phyloP scores from a whole-genome alignment of 371 early-diverging fungal species.

The Ordospora colligata region DNA sequence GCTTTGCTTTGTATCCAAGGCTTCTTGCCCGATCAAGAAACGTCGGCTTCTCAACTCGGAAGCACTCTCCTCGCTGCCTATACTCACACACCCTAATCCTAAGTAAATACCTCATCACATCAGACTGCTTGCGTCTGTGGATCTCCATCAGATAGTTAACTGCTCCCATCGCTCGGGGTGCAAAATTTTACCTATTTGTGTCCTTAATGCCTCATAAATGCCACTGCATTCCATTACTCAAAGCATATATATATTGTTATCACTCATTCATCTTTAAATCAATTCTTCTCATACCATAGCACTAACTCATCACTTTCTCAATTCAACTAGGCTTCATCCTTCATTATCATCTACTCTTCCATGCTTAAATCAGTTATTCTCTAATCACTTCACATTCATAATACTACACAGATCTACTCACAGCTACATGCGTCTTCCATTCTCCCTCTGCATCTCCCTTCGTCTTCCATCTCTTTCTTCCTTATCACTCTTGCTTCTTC shows the following conservation, averaged over 20 bases:
- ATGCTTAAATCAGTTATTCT: too few species aligned
- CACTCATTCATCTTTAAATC: too few species aligned
- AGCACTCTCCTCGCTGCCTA: conserved; percentile 85
- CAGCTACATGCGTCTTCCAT: background rate
- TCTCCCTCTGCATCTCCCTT: background rate
- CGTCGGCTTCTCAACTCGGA: conserved; percentile 88
- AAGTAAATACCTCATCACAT: conserved; percentile 90
- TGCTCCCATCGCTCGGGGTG: conserved; percentile 62
- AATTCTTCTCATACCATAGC: too few species aligned
- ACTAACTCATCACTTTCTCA: too few species aligned
- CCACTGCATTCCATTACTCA: too few species aligned
- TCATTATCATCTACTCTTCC: too few species aligned
- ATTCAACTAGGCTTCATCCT: too few species aligned
- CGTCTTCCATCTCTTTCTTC: background rate
- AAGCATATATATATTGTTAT: too few species aligned
- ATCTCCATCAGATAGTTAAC: conserved; percentile 91
- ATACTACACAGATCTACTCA: too few species aligned
- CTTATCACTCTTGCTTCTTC: conserved; percentile 4
- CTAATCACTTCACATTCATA: too few species aligned
- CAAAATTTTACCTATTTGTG: conserved; percentile 25
- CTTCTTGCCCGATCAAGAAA: conserved; percentile 95
- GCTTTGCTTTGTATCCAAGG: conserved; percentile 95
- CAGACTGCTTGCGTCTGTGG: conserved; percentile 92
- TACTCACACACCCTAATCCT: conserved; percentile 95
- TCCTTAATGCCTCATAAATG: too few species aligned